Base-by-base conservation (phyloP, 2,329 filamentous ascomycete species). In the Fusarium pseudoanthophilum region DNA sequence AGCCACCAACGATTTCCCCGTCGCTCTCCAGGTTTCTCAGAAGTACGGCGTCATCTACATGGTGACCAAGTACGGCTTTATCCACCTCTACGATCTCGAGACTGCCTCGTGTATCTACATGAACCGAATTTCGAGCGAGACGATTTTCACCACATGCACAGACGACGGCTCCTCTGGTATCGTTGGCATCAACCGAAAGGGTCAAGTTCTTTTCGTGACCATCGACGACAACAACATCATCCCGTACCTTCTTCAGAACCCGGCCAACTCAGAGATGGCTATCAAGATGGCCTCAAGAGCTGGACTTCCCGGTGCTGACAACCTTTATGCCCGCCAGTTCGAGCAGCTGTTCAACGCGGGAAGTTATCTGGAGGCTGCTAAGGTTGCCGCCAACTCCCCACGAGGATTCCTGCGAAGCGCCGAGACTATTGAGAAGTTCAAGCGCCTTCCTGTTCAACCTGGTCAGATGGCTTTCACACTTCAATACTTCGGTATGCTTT, bases 91-190 rank as follows among this genome's bases (percentile, higher is more conserved):
- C 85, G 97, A 99, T 80, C 90, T 99, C 64, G 97, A 99, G 86
- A 96, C 93, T 13, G 97, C 94, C 66, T 93, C 93, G 18, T 97
- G 94, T 82, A 96, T 99, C 81, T 99, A 98, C 89, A 97, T 99
- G 95, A 99, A 99, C 88, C 93, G 97, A 78, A 99, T 99, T 79
- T 99, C 96, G 39, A 97, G 95, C 86, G 96, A 99, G 82, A 99
- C 96, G 32, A 98, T 99, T 82, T 99, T 99, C 86, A 97, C 95
- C 32, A 98, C 95, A 26, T 92, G 94, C 52, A 86, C 92, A 40
- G 96, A 99, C 81, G 89, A 89, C 61, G 92, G 95, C 28, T 97
- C 94, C 24, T 90, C 92, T 51, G 97, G 97, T 78, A 92, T 99
- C 72, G 89, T 99, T 60, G 95, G 94, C 77, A 95, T 99, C 81